phyloP scores from a whole-genome alignment of 768 basidiomycete species.

The Suillus lakei region DNA sequence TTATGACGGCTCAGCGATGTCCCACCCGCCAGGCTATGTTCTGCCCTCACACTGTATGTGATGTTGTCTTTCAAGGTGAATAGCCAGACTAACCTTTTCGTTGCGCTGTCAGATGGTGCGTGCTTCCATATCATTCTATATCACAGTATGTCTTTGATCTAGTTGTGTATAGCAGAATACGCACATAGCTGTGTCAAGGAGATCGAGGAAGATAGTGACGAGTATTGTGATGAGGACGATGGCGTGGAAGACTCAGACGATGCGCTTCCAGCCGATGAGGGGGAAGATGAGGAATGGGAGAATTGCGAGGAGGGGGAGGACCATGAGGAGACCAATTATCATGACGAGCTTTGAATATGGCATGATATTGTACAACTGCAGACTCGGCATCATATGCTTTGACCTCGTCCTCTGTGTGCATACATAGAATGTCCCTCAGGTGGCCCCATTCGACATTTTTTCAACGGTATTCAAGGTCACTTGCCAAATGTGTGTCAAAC shows the following conservation, averaged over 20 bases:
- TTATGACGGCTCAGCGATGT: no score
- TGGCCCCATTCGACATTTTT: no score
- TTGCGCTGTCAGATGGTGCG: background rate
- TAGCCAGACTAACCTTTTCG: background rate
- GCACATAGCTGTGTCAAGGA: background rate
- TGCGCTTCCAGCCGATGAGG: background rate
- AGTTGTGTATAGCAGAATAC: background rate
- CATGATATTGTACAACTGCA: background rate
- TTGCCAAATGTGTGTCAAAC: no score
- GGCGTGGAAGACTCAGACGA: background rate
- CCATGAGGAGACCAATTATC: background rate
- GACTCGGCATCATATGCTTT: background rate
- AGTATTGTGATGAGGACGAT: background rate
- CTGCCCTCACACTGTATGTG: background rate
- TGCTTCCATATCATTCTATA: background rate
- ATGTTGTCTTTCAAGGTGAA: background rate
- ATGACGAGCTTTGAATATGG: background rate
- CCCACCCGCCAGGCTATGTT: background rate
- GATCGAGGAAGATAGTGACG: background rate
- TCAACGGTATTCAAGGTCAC: no score
- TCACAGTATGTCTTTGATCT: background rate
- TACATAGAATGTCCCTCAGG: background rate
- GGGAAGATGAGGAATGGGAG: background rate
- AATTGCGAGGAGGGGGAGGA: background rate
- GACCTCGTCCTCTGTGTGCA: background rate